Base-by-base conservation (phyloP, 2,329 filamentous ascomycete genomes). In the Colletotrichum sidae region DNA sequence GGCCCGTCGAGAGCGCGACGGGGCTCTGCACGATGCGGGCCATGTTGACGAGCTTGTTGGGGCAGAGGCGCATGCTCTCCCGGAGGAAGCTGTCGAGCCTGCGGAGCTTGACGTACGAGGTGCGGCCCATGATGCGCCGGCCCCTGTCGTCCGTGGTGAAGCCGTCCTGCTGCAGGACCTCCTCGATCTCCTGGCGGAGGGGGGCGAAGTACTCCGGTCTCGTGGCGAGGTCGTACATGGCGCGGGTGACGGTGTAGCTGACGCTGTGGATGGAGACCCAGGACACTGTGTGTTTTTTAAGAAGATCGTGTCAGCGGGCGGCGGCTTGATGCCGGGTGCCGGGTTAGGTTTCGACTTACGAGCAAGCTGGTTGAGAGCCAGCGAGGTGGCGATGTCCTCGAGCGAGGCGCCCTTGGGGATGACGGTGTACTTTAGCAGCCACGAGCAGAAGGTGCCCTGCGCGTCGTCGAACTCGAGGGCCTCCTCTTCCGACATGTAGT, bases 101-200 rank as follows among this genome's bases (percentile, higher is more conserved):
- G 39, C 69, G 63, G 25, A 79, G 63, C 35, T 73, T 60, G 15
- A 60, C 57, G 10, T 60, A 60, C 0, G 57, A 60, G 8, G 57
- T 54, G 41, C 57, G 57, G 6, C 39, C 49, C 57, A 60, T 60
- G 35, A 60, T 54, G 3, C 57, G 12, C 12, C 57, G 57, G 13
- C 57, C 57, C 57, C 54, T 54, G 34, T 60, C 57, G 17, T 60
- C 57, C 17, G 34, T 54, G 9, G 57, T 60, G 35, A 60, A 78
- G 1, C 73, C 74, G 15, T 78, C 77, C 39, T 78, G 71, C 5
- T 71, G 68, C 13, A 81, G 67, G 2, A 79, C 73, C 1, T 67
- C 58, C 3, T 70, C 55, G 8, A 83, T 79, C 70, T 84, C 83
- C n/a, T 81, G 74, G 3, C 81, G 74, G 25, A 85, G 67, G 2